Evolutionary conservation across 768 basidiomycete species (phyloP).

Genomic region (Serendipita sp.): DNA sequence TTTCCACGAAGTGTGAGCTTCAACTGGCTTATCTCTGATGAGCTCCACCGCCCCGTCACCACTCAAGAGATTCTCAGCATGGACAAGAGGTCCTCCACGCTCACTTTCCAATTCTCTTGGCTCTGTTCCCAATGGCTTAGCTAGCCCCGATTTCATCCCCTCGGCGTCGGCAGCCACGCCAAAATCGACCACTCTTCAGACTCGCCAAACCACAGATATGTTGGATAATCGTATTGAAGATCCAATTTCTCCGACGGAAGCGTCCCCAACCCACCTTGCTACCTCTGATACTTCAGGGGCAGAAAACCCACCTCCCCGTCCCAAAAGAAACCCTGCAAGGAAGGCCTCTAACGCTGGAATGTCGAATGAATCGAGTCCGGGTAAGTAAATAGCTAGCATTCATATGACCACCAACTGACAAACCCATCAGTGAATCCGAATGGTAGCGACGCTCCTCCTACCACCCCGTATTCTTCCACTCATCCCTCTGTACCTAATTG

Average conservation of each 20-base stretch:
- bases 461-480: too few relatives aligned
- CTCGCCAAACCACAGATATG: not conserved
- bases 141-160: not conserved
- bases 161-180: not conserved
- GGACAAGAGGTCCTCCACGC: conserved; percentile 5
- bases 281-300: not conserved
- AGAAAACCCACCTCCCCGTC: not conserved
- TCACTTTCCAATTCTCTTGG: not conserved
- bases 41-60: not conserved
- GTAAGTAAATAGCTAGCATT: too few relatives aligned
- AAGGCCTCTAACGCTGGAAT: not conserved
- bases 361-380: not conserved
- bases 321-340: not conserved
- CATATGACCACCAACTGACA: too few relatives aligned
- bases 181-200: not conserved
- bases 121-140: not conserved
- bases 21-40: too few relatives aligned
- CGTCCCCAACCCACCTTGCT: not conserved
- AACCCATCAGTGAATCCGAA: too few relatives aligned
- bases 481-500: not conserved
- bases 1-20: too few relatives aligned
- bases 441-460: not conserved
- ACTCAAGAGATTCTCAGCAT: not conserved
- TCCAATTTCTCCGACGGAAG: not conserved
- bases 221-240: not conserved